Evolutionary conservation across 257 asterid species (phyloP), one percentile per base, ranked within the genome.

Genomic region (Nicotiana tomentosiformis): DNA sequence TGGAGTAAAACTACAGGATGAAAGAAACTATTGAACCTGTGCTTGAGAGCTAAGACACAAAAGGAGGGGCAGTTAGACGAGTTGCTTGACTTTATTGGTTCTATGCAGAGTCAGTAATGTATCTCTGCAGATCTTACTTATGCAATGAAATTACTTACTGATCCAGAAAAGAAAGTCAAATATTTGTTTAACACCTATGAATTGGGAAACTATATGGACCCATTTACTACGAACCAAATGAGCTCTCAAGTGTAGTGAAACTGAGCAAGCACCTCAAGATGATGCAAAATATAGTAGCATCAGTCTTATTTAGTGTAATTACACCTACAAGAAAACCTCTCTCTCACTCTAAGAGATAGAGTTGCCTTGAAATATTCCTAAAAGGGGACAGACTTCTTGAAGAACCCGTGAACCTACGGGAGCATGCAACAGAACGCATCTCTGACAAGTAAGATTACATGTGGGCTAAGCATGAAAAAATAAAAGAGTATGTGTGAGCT

Each of bases 381-480:
- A 46, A 46, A 72, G 26, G 79, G 20, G 62, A 10, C 4, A 74
- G 23, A 74, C 79, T 74, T 46, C 37, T 74, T 74, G 79, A 46
- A 72, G 15, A 72, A 15, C 61, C 23, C 23, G 9, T 20, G 62
- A 74, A 49, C 26, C 39, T 14, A 74, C 15, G 23, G 80, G 80
- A 74, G 62, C 79, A 74, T 49, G 43, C 80, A 49, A 74, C 51
- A 49, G 58, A 49, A 12, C 23, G 9, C 43, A 49, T 74, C 23
- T 49, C 80, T 30, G 15, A 14, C 62, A 74, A 35, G 53, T 67
- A 17, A 74, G 15, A 49, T 49, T 23, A 7, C 62, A 49, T 49
- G 79, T 26, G 76, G 23, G 82, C 90, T 74, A 23, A 72, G 61
- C 79, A 72, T 72, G 61, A 49, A 14, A 26, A 26, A 74, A 32